Percentiles rank a stretch among this genome's conserved stretches.
phyloP scores from a whole-genome alignment of 331 rosid species.

The Malus hybrid region DNA sequence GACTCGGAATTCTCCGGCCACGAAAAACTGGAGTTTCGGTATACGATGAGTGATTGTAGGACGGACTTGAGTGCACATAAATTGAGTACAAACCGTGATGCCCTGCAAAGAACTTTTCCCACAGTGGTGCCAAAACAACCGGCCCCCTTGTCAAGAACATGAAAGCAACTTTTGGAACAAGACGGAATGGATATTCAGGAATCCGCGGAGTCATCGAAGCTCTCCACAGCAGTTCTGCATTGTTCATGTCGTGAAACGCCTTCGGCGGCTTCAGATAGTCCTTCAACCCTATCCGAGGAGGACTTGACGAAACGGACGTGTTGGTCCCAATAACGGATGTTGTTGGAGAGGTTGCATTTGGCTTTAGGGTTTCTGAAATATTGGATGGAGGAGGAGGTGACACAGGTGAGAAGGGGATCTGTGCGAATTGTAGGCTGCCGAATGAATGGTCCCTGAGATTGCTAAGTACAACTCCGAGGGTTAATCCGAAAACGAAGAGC shows the following conservation, averaged over 20 bases:
- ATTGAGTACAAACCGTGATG: constrained; percentile 39
- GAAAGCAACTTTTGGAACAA: constrained; percentile 54
- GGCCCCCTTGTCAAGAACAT: constrained; percentile 44
- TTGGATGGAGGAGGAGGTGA: neutral
- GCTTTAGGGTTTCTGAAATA: neutral
- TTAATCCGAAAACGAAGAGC: constrained; percentile 51
- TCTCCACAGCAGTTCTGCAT: constrained; percentile 67
- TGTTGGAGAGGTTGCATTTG: neutral
- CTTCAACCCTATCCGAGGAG: constrained; percentile 7
- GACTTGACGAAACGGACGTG: neutral
- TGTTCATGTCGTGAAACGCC: constrained; percentile 52
- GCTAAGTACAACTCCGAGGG: constrained; percentile 45
- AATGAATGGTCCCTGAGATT: constrained; percentile 32
- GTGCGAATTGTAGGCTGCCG: constrained; percentile 23
- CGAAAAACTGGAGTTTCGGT: constrained; percentile 40
- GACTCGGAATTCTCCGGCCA: constrained; percentile 52
- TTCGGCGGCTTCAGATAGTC: constrained; percentile 46
- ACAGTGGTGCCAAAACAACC: constrained; percentile 32
- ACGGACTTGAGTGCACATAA: constrained; percentile 50
- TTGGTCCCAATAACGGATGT: neutral
- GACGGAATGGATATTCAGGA: constrained; percentile 35
- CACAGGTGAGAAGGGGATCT: constrained; percentile 24
- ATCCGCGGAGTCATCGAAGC: constrained; percentile 67
- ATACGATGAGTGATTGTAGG: constrained; percentile 26
- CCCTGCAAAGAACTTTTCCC: constrained; percentile 52